Evolutionary conservation across 140 eudicot genomes (phyloP).

Genomic region (Flaveria floridana): DNA sequence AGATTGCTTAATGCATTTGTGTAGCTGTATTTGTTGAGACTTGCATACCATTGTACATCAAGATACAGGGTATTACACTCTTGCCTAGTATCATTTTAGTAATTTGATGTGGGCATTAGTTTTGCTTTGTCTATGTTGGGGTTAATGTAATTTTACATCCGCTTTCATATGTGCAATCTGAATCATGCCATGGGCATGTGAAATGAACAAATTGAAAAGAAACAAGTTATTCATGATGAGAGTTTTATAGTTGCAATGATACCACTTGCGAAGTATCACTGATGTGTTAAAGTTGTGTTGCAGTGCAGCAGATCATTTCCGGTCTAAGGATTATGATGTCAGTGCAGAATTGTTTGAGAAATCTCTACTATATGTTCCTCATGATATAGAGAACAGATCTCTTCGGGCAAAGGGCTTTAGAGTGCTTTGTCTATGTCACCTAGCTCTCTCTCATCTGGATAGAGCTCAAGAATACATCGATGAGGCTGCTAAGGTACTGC

Average conservation of each 20-base stretch:
- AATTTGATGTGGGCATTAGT: neutral
- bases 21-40: neutral
- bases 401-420: slow-evolving; percentile 89
- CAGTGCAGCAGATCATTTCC: slow-evolving; percentile 91
- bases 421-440: slow-evolving; percentile 76
- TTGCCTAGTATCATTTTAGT: neutral
- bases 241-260: slow-evolving; percentile 3
- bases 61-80: neutral
- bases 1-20: slow-evolving; percentile 1
- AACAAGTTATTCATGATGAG: neutral
- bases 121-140: neutral
- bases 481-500: slow-evolving; percentile 84
- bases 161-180: neutral
- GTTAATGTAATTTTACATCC: neutral
- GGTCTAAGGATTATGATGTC: slow-evolving; percentile 71
- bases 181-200: slow-evolving; percentile 4
- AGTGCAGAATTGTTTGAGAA: slow-evolving; percentile 91
- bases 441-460: slow-evolving; percentile 80
- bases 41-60: slow-evolving; percentile 12
- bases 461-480: slow-evolving; percentile 91
- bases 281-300: slow-evolving; percentile 9
- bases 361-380: slow-evolving; percentile 86
- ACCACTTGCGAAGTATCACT: slow-evolving; percentile 12
- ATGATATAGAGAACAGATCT: slow-evolving; percentile 62
- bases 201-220: slow-evolving; percentile 6